Conservation (phyloP, 139 green algal species). For the Micractinium conductrix region DNA sequence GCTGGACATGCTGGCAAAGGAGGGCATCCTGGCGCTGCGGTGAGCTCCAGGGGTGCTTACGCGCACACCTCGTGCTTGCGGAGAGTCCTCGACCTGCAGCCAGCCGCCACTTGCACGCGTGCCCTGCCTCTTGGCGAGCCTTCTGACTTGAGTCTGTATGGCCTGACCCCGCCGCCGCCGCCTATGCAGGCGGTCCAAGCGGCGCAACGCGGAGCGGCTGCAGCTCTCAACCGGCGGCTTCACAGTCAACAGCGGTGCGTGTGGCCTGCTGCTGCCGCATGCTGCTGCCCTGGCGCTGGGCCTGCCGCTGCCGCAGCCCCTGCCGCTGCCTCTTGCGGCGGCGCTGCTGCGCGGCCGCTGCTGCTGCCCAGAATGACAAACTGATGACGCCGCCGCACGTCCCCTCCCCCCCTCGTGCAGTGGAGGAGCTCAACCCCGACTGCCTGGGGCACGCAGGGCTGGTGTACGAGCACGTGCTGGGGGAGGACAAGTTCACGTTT, state of each 20-base stretch:
- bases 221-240: slow-evolving; percentile 91
- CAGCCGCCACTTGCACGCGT: no score
- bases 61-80: no score
- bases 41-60: no score
- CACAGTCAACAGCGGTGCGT: slow-evolving; percentile 46
- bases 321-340: neutral
- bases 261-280: neutral
- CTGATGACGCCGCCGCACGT: no score
- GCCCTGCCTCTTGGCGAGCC: no score
- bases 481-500: slow-evolving; percentile 99
- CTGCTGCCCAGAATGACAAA: no score
- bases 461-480: slow-evolving; percentile 98
- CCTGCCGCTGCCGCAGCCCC: neutral
- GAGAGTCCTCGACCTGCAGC: no score
- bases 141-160: no score
- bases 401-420: slow-evolving; percentile 23
- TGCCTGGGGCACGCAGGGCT: slow-evolving; percentile 76
- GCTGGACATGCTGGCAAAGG: slow-evolving; percentile 95
- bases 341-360: no score
- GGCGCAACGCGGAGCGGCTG: slow-evolving; percentile 98
- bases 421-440: slow-evolving; percentile 87
- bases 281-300: neutral
- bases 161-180: no score
- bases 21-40: slow-evolving; percentile 47
- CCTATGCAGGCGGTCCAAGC: slow-evolving; percentile 81